phyloP scores from a whole-genome alignment of 768 basidiomycete genomes.

The Chlorophyllum brunneum region DNA sequence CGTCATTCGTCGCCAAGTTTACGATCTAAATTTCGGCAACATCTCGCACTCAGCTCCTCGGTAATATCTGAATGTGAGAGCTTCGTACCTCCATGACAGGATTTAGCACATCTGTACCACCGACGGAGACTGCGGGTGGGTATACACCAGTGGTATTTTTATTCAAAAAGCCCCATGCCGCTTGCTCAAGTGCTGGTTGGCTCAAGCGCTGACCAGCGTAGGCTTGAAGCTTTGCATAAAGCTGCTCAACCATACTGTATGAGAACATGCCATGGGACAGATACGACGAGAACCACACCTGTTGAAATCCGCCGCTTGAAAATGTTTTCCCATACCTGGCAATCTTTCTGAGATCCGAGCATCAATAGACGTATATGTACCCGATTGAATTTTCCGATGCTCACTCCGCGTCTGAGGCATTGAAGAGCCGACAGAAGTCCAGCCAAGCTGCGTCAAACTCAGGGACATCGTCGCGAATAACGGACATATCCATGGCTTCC shows the following conservation, averaged over 20 bases:
- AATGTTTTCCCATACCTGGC: slow-evolving; percentile 34
- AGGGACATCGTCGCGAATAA: slow-evolving; percentile 29
- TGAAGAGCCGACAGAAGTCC: slow-evolving; percentile 33
- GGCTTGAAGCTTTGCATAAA: slow-evolving; percentile 35
- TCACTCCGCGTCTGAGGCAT: slow-evolving; percentile 31
- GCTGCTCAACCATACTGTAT: slow-evolving; percentile 16
- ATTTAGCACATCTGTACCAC: slow-evolving; percentile 45
- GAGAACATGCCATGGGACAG: not conserved
- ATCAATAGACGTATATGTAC: not conserved
- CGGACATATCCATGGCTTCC: slow-evolving; percentile 32
- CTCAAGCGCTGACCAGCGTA: slow-evolving; percentile 33
- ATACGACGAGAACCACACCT: slow-evolving; percentile 15
- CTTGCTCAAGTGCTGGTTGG: slow-evolving; percentile 26
- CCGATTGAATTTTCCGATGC: slow-evolving; percentile 7
- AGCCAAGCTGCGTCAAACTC: slow-evolving; percentile 37
- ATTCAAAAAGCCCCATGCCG: slow-evolving; percentile 30
- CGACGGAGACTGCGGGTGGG: slow-evolving; percentile 33
- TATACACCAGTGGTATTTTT: slow-evolving; percentile 30
- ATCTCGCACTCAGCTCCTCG: not conserved
- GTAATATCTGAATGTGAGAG: not conserved
- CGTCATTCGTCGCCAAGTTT: slow-evolving; percentile 34
- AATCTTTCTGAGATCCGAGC: slow-evolving; percentile 22
- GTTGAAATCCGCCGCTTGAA: slow-evolving; percentile 28
- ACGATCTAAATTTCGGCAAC: slow-evolving; percentile 22
- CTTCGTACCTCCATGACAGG: slow-evolving; percentile 33